Base-by-base conservation (phyloP, 208 protist genomes). In the Crithidia acanthocephali region DNA sequence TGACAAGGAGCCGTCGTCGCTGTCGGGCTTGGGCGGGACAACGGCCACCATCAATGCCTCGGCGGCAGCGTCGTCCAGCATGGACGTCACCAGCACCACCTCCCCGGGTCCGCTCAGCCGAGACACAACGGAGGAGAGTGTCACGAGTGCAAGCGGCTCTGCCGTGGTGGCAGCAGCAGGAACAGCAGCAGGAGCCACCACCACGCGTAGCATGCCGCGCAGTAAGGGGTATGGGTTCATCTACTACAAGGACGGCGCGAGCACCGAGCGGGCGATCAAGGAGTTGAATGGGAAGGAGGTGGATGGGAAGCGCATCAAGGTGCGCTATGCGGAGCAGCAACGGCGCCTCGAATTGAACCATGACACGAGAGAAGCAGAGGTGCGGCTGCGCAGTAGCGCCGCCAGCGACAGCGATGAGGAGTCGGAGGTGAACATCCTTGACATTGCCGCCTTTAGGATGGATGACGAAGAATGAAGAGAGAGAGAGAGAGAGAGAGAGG, bases 141-240 rank as follows among this genome's bases (percentile, higher is more conserved):
- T 10, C 1, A 32, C 37, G n/a, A 30, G 2, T 16, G 48, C 37
- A 10, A 37, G 35, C 23, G 27, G 18, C 59, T n/a, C 33, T 11
- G 3, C 10, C 2, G 10, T 15, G 44, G 13, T 23, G 2, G 25
- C 59, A 15, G 44, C 44, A 13, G 28, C 16, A 27, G 16, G 22
- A 10, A 51, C 25, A 18, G 50, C 50, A 5, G 6, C 50, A 5
- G 18, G 3, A 25, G 18, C 50, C 23, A 55, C 50, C 7, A 55
- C 25, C 8, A 53, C 61, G 2, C 51, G 40, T 32, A 55, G 70
- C 25, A 30, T 67, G 25, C 55, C 68, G 64, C 82, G 88, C 35
- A 80, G 85, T 68, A 93, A 93, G 53, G 85, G 88, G 5, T 93
- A 91, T 64, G 88, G 88, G n/a, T 93, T 93, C 59, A 80, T 93